phyloP scores from a whole-genome alignment of 108 stramenopile genomes.

The Pseudonitzschia pungens region DNA sequence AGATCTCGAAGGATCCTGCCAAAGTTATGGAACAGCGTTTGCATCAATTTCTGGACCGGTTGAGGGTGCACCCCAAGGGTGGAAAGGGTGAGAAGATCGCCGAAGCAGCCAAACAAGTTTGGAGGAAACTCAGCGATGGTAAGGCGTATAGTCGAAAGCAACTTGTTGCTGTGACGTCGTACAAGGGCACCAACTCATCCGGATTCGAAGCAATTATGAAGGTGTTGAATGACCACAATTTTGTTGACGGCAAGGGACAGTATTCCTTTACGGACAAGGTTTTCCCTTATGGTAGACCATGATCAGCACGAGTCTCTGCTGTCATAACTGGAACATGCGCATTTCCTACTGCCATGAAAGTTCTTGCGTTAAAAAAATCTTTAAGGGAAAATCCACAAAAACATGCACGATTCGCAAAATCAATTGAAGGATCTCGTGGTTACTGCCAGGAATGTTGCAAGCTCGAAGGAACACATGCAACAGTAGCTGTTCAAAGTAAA shows the following conservation, averaged over 20 bases:
- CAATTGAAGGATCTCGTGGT: no score
- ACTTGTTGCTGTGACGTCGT: background rate
- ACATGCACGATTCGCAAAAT: no score
- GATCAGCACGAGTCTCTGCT: no score
- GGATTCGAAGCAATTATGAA: constrained; percentile 6
- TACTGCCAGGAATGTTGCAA: no score
- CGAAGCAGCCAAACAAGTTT: background rate
- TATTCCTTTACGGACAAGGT: constrained; percentile 1
- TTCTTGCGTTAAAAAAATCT: no score
- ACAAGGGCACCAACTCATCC: background rate
- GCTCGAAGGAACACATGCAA: no score
- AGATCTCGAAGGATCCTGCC: background rate
- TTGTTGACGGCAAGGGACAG: constrained; percentile 6
- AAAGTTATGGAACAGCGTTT: background rate
- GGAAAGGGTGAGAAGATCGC: background rate
- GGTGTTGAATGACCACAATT: background rate
- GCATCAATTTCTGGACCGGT: background rate
- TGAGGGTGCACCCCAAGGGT: background rate
- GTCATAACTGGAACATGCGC: no score
- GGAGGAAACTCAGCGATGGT: background rate
- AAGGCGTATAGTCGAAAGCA: background rate
- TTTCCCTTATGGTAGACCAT: background rate
- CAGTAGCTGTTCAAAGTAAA: background rate
- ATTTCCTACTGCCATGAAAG: no score
- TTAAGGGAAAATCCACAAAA: no score